A percentile compares a stretch with the other conserved stretches of the same genome.
phyloP scores from a whole-genome alignment of 2,329 filamentous ascomycete genomes.

The Stromatinia cepivora region DNA sequence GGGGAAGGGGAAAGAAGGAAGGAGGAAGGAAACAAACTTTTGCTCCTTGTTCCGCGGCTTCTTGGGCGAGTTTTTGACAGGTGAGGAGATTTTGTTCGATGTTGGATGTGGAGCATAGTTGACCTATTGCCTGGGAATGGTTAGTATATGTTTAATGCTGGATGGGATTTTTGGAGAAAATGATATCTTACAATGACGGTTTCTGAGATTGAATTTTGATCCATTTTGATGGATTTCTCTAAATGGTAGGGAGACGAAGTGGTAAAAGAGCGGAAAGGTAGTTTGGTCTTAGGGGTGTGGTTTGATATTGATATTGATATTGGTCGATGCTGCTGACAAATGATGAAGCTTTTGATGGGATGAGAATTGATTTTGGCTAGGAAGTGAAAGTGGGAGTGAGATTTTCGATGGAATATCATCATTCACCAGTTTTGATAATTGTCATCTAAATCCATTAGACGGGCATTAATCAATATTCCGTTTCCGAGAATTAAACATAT shows the following conservation, averaged over 20 bases:
- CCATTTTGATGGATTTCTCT: neutral
- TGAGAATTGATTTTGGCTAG: conserved; percentile 37
- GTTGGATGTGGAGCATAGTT: conserved; percentile 85
- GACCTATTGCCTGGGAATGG: conserved; percentile 70
- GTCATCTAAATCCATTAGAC: neutral
- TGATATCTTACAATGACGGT: conserved; percentile 19
- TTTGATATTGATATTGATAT: neutral
- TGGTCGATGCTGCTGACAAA: conserved; percentile 23
- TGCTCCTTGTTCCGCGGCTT: conserved; percentile 74
- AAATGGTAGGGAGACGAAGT: neutral
- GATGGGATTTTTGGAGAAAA: neutral
- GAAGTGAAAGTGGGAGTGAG: conserved; percentile 15
- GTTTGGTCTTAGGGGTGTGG: neutral
- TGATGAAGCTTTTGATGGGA: neutral
- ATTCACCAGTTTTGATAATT: too few species aligned
- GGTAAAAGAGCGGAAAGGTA: neutral
- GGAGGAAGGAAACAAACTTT: conserved; percentile 55
- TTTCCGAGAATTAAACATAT: neutral
- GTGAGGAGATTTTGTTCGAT: conserved; percentile 73
- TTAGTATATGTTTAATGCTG: neutral
- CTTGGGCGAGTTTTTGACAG: conserved; percentile 69
- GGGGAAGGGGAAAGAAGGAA: neutral
- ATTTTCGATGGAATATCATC: conserved; percentile 2
- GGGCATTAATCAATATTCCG: neutral
- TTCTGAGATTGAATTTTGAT: neutral